Evolutionary conservation across 2,329 filamentous ascomycete species (phyloP).

Genomic region (Pseudogymnoascus verrucosus): DNA sequence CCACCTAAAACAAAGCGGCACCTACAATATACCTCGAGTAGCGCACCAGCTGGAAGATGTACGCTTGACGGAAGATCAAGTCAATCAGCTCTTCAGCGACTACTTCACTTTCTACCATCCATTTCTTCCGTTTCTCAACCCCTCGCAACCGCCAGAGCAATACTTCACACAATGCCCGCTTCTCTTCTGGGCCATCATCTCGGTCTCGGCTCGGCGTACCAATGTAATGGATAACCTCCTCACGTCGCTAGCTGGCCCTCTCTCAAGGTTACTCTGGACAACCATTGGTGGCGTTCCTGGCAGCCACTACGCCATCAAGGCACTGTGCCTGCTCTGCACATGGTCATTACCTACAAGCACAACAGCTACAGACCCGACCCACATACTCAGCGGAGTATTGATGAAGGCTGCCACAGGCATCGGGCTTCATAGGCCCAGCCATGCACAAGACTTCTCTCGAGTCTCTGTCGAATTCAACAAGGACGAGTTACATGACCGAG

Average conservation of each 20-base stretch:
- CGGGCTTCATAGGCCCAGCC: slow-evolving; percentile 70
- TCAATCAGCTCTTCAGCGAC: slow-evolving; percentile 59
- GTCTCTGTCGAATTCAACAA: slow-evolving; percentile 67
- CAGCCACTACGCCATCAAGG: slow-evolving; percentile 74
- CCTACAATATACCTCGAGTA: slow-evolving; percentile 31
- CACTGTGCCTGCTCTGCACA: slow-evolving; percentile 68
- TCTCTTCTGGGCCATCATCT: slow-evolving; percentile 78
- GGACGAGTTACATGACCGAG: slow-evolving; percentile 70
- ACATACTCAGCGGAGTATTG: slow-evolving; percentile 75
- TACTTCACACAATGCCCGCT: slow-evolving; percentile 72
- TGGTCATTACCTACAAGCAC: slow-evolving; percentile 80
- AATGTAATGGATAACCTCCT: slow-evolving; percentile 51
- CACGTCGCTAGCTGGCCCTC: slow-evolving; percentile 56
- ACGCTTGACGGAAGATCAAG: slow-evolving; percentile 55
- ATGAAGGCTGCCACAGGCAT: slow-evolving; percentile 83
- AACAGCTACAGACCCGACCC: slow-evolving; percentile 71
- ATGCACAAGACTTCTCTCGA: slow-evolving; percentile 75
- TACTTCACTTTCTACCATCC: slow-evolving; percentile 72
- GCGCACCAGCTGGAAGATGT: slow-evolving; percentile 47
- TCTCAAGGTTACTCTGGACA: slow-evolving; percentile 67
- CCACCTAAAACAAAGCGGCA: slow-evolving; percentile 53
- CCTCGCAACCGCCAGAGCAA: slow-evolving; percentile 57
- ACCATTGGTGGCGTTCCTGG: slow-evolving; percentile 71
- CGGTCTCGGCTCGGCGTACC: slow-evolving; percentile 67
- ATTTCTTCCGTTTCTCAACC: slow-evolving; percentile 68